phyloP scores from a whole-genome alignment of 1,284 basidiomycete genomes.

The Tilletia caries region DNA sequence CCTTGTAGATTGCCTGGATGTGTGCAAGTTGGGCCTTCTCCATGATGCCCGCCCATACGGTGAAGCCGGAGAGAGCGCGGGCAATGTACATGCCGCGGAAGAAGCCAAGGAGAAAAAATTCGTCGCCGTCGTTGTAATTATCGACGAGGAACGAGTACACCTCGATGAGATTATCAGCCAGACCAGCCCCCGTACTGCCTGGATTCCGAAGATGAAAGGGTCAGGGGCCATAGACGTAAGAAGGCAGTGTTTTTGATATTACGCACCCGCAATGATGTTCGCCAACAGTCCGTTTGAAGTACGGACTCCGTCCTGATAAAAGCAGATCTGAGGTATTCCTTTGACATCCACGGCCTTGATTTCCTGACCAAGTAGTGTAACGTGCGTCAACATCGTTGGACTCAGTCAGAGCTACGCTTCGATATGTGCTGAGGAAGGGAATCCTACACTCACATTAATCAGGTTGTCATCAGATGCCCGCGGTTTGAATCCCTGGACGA shows the following conservation, averaged over 20 bases:
- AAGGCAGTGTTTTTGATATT: too few relatives aligned
- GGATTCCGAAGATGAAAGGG: too few relatives aligned
- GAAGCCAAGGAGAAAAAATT: constrained; percentile 16
- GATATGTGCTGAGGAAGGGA: too few relatives aligned
- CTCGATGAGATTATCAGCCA: constrained; percentile 5
- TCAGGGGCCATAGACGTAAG: too few relatives aligned
- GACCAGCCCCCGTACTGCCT: constrained; percentile 1
- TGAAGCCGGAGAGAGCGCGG: constrained; percentile 60
- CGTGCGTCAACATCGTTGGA: too few relatives aligned
- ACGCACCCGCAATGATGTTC: constrained; percentile 8
- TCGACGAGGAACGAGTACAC: constrained; percentile 11
- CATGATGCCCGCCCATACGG: constrained; percentile 48
- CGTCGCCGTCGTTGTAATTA: constrained; percentile 15
- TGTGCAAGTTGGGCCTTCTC: neutral
- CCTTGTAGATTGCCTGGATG: constrained; percentile 7
- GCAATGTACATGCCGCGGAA: constrained; percentile 11
- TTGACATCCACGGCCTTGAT: neutral
- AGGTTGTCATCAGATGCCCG: neutral
- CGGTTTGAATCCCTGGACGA: neutral
- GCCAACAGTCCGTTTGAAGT: neutral
- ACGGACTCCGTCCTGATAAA: constrained; percentile 2
- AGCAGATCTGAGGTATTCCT: neutral
- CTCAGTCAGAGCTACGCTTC: too few relatives aligned
- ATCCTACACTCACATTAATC: too few relatives aligned
- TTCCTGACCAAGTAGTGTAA: neutral